A percentile compares a stretch with the other conserved stretches of the same genome.
Evolutionary conservation across 345 rosid species (phyloP).

Genomic region (Viola odorata): DNA sequence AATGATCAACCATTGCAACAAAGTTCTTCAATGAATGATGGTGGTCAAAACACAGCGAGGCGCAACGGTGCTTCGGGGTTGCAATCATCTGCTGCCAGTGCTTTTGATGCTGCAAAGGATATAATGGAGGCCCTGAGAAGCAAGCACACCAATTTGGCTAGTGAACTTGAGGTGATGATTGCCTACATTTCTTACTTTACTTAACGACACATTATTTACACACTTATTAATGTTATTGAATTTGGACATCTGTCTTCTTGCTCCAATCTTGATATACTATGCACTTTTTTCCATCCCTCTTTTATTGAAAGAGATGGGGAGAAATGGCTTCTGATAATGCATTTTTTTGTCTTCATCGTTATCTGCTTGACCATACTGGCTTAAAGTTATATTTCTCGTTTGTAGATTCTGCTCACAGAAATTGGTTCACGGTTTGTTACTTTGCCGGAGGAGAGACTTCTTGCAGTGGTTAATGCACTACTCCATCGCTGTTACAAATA

Average conservation of each 20-base stretch:
- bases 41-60: conserved; percentile 56
- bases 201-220: too few relatives aligned
- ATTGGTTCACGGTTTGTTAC: conserved; percentile 97
- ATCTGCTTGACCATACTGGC: not conserved
- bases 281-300: not conserved
- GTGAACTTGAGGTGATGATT: conserved; percentile 84
- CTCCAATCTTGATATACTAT: not conserved
- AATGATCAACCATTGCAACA: conserved; percentile 78
- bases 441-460: conserved; percentile 94
- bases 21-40: conserved; percentile 51
- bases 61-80: conserved; percentile 57
- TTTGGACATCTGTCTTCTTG: not conserved
- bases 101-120: conserved; percentile 98
- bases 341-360: not conserved
- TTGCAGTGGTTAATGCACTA: conserved; percentile 94
- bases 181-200: not conserved
- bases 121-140: conserved; percentile 97
- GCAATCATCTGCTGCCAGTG: conserved; percentile 79
- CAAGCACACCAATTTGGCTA: conserved; percentile 91
- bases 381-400: conserved; percentile 9
- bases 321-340: not conserved
- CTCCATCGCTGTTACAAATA: conserved; percentile 98
- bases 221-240: too few relatives aligned
- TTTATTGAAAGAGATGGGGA: not conserved
- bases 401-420: conserved; percentile 86